phyloP scores from a whole-genome alignment of 2,329 filamentous ascomycete species.

The Calycina herbarum region DNA sequence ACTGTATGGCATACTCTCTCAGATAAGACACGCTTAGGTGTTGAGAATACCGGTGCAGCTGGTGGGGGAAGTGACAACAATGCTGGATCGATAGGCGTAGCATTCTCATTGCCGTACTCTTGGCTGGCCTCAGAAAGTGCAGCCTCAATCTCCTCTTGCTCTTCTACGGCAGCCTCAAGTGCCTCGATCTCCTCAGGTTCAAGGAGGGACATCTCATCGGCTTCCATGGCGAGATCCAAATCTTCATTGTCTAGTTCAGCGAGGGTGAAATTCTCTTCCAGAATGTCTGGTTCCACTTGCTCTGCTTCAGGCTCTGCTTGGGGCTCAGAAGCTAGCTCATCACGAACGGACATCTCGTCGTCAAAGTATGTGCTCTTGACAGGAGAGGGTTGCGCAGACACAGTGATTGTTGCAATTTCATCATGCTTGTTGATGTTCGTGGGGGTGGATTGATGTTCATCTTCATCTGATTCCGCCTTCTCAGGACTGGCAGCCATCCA shows the following conservation, averaged over 20 bases:
- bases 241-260: slow-evolving; percentile 55
- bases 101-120: slow-evolving; percentile 68
- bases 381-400: slow-evolving; percentile 32
- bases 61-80: slow-evolving; percentile 36
- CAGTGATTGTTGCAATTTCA: slow-evolving; percentile 4
- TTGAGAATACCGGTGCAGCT: slow-evolving; percentile 22
- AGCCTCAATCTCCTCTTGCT: slow-evolving; percentile 4
- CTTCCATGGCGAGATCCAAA: slow-evolving; percentile 56
- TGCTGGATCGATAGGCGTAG: slow-evolving; percentile 54
- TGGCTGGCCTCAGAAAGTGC: slow-evolving; percentile 58
- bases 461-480: slow-evolving; percentile 37
- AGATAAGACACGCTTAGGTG: slow-evolving; percentile 32
- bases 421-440: slow-evolving; percentile 8
- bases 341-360: slow-evolving; percentile 56
- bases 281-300: slow-evolving; percentile 40
- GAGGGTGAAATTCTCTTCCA: slow-evolving; percentile 45
- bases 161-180: slow-evolving; percentile 10
- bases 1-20: slow-evolving; percentile 65
- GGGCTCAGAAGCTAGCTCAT: slow-evolving; percentile 32
- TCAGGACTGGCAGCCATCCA: slow-evolving; percentile 63
- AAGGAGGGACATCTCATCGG: slow-evolving; percentile 59
- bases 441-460: slow-evolving; percentile 20
- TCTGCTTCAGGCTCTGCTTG: slow-evolving; percentile 38
- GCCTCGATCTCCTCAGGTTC: slow-evolving; percentile 40
- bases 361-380: slow-evolving; percentile 57